A percentile compares a stretch with the other conserved stretches of the same genome.
These are phyloP conservation scores for Microstegium vimineum DNA, from an alignment of 176 grass and related monocot species.

Conservation along the genomic window DNA sequence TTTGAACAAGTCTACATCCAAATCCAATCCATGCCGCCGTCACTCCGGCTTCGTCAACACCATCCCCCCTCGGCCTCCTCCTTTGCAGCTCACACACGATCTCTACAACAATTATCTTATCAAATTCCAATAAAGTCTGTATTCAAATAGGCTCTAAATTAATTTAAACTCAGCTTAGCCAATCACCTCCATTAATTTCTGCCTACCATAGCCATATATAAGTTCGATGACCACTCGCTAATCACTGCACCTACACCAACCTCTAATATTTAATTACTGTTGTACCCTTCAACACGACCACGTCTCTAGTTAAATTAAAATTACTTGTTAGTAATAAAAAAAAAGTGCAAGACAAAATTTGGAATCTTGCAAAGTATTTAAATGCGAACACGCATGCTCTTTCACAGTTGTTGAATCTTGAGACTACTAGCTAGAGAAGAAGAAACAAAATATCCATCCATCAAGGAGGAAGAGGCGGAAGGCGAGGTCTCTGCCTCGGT, in stretches of 20 bases:
- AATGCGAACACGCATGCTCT: not conserved
- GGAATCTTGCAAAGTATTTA: not conserved
- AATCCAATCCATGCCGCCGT: not conserved
- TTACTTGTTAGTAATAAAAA: not conserved
- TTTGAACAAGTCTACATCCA: constrained; percentile 11
- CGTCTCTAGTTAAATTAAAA: not conserved
- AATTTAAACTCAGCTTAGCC: not conserved
- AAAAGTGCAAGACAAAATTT: not conserved
- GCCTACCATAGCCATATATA: not conserved
- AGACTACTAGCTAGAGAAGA: not conserved
- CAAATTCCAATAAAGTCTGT: no score
- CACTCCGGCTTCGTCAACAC: constrained; percentile 28
- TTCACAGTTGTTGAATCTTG: not conserved
- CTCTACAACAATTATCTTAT: not conserved
- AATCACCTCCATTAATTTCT: not conserved
- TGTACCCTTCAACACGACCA: not conserved
- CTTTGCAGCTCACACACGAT: not conserved
- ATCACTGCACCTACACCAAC: not conserved
- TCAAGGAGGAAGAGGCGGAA: not conserved
- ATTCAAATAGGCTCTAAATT: no score
- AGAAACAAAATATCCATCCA: not conserved
- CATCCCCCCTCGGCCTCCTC: not conserved
- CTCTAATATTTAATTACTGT: not conserved
- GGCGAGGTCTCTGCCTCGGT: not conserved
- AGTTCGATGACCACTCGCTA: not conserved